A percentile compares a stretch with the other conserved stretches of the same genome.
These are phyloP conservation scores for Fraxinus americana DNA, from an alignment of 257 asterid species.

Conservation along the genomic window DNA sequence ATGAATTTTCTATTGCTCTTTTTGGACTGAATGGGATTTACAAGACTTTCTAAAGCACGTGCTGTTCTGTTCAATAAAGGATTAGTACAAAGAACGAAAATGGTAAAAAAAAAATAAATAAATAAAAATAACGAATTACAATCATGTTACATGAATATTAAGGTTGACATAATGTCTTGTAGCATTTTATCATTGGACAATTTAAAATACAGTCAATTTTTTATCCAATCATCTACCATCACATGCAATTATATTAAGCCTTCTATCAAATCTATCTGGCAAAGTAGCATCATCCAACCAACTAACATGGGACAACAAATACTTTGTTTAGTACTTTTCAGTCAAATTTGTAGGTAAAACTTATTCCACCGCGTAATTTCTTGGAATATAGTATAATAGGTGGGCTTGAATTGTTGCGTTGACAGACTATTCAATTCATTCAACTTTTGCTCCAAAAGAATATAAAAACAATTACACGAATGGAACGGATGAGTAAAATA, in stretches of 20 bases:
- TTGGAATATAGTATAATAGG: background rate
- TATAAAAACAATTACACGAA: background rate
- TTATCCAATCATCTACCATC: too few species aligned
- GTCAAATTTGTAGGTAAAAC: background rate
- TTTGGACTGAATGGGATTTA: background rate
- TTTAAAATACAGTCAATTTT: too few species aligned
- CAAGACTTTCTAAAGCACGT: background rate
- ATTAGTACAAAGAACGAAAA: background rate
- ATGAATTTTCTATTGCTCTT: slow-evolving; percentile 1
- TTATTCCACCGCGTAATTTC: background rate
- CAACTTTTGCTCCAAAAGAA: background rate
- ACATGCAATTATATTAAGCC: too few species aligned
- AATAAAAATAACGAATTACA: too few species aligned
- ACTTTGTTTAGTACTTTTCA: too few species aligned
- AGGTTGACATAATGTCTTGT: too few species aligned
- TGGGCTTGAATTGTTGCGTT: background rate
- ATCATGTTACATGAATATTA: too few species aligned
- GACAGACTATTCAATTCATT: background rate
- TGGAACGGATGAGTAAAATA: background rate
- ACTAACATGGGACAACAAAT: background rate
- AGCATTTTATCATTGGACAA: too few species aligned
- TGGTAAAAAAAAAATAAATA: too few species aligned
- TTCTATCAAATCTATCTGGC: too few species aligned
- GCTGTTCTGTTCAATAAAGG: background rate
- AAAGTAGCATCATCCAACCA: too few species aligned